phyloP scores from a whole-genome alignment of 1,284 basidiomycete genomes.

The Gastroboletus turbinatus region DNA sequence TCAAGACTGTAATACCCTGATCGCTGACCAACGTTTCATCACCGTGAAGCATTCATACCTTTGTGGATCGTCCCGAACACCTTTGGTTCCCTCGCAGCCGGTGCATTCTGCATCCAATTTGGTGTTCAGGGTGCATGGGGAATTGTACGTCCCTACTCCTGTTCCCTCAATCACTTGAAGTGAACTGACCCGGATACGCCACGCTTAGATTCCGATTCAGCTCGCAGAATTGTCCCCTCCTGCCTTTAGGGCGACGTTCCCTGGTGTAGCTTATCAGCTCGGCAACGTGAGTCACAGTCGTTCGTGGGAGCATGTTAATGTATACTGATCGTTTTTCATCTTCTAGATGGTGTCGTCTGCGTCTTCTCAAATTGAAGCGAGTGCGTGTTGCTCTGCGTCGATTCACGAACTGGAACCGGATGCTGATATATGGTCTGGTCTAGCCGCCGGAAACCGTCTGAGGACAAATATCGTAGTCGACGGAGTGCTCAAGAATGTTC shows the following conservation, averaged over 20 bases:
- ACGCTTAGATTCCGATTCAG: constrained; percentile 73
- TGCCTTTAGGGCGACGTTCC: constrained; percentile 91
- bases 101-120: constrained; percentile 84
- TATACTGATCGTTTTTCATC: neutral
- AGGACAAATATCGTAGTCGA: constrained; percentile 51
- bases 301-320: neutral
- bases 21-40: neutral
- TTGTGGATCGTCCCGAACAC: constrained; percentile 81
- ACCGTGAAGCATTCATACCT: constrained; percentile 61
- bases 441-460: constrained; percentile 60
- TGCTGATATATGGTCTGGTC: neutral
- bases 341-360: constrained; percentile 82
- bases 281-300: constrained; percentile 52
- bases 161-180: constrained; percentile 3
- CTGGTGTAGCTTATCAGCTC: constrained; percentile 88
- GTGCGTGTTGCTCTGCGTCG: constrained; percentile 41
- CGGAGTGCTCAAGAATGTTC: constrained; percentile 47
- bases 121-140: constrained; percentile 87
- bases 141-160: constrained; percentile 48
- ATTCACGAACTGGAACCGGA: neutral
- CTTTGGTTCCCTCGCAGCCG: constrained; percentile 68
- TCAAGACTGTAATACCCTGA: neutral
- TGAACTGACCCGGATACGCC: neutral
- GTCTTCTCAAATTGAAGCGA: constrained; percentile 90
- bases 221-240: constrained; percentile 88